Percentiles rank a stretch among this genome's conserved stretches.
Conservation (phyloP, 164 flowering plant species). For the Chloranthus sessilifolius region DNA sequence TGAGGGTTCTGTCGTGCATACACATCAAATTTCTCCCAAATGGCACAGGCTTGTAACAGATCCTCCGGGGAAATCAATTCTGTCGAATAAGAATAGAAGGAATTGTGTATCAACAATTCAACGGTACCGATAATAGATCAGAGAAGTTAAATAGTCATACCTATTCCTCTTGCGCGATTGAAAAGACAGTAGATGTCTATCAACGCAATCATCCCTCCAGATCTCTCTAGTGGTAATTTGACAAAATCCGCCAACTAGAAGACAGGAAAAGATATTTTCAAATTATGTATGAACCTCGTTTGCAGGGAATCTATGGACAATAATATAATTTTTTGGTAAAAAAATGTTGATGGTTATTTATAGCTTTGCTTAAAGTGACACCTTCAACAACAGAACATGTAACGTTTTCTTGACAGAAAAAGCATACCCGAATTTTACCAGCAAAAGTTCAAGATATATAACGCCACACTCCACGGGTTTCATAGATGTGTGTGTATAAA, state of each 20-base stretch:
- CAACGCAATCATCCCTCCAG: conserved; percentile 93
- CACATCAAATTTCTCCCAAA: conserved; percentile 98
- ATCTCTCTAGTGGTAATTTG: conserved; percentile 73
- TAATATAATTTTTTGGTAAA: too few relatives aligned
- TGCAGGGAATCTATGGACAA: too few relatives aligned
- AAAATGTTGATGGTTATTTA: too few relatives aligned
- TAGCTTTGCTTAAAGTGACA: too few relatives aligned
- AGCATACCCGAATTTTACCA: too few relatives aligned
- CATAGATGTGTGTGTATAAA: too few relatives aligned
- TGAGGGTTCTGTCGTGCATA: conserved; percentile 35
- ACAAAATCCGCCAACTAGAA: conserved; percentile 94
- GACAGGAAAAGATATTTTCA: background rate
- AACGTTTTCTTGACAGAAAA: too few relatives aligned
- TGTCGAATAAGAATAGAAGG: conserved; percentile 22
- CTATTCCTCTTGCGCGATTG: conserved; percentile 98
- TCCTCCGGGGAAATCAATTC: conserved; percentile 97
- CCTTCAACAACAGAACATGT: too few relatives aligned
- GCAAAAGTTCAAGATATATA: too few relatives aligned
- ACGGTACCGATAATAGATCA: background rate
- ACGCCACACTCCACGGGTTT: too few relatives aligned
- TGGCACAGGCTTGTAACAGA: conserved; percentile 84
- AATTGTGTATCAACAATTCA: too few relatives aligned
- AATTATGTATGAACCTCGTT: background rate
- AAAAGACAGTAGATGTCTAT: conserved; percentile 89
- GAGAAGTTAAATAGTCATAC: conserved; percentile 24